Base-by-base conservation (phyloP, 768 basidiomycete genomes). In the Tricholoma sp. region DNA sequence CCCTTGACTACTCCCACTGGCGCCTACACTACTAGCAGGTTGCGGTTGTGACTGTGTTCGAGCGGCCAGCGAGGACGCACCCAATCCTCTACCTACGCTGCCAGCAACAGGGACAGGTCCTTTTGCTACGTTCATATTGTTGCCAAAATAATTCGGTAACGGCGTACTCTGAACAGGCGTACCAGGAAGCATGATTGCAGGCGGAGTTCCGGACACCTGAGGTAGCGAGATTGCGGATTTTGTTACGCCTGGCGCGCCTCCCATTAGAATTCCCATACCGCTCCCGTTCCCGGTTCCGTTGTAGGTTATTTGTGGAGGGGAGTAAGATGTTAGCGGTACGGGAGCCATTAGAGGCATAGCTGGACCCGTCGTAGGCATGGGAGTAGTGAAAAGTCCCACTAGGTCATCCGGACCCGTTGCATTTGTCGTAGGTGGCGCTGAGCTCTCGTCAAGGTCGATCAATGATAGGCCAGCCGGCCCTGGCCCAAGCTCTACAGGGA, bases 371-470 rank as follows among this genome's bases (percentile, higher is more conserved):
- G 54, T 24, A 19, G 54, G 35, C 2, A 56, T 14, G 10, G 71
- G 64, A 4, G 74, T 54, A 11, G 77, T 73, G 57, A 92, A 90
- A 4, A 93, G 66, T 34, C 75, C 79, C 32, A 83, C 80, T 8
- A 94, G 75, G 58, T 92, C 90, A 65, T 84, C 54, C 63, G 67
- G 54, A 19, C 67, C 71, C 1, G 72, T 62, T 16, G 69, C 64
- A 12, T 63, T 56, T 21, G 63, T 45, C 16, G 68, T 50, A 18
- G 66, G 54, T 31, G 69, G 37, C 3, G 68, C 39, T 19, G 61
- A 47, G 11, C 65, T 69, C 39, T 91, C 89, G 63, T 92, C 88
- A 60, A 94, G 78, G 71, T 92, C 90, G 65, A 93, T 92, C 54
- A 93, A 77, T 1, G 89, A 89, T 5, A 73, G 55, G 32, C 71